Conservation (phyloP, 768 basidiomycete species). For the Suillus subluteus region DNA sequence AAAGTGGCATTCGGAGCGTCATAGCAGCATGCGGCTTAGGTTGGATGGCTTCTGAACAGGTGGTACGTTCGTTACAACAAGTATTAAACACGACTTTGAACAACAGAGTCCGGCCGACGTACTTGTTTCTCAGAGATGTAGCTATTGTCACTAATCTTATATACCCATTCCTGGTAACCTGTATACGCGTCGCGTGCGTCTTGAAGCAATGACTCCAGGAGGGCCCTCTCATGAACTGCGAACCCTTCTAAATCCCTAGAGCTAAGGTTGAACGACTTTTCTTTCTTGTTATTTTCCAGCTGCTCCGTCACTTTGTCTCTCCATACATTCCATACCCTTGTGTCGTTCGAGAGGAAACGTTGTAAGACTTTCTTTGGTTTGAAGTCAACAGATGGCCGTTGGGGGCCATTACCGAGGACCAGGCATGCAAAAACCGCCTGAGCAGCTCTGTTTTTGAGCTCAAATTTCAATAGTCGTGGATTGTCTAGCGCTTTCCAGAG, state of each 20-base stretch:
- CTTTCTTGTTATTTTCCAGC: conserved; percentile 18
- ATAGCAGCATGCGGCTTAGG: background rate
- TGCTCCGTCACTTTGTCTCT: conserved; percentile 27
- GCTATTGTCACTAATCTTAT: background rate
- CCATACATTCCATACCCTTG: conserved; percentile 31
- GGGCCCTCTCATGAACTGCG: background rate
- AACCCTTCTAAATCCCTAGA: background rate
- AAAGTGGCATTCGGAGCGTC: too few relatives aligned
- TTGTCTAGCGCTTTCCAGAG: conserved; percentile 20
- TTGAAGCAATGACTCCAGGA: background rate
- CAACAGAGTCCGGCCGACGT: background rate
- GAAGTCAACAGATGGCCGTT: conserved; percentile 9
- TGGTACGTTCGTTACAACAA: background rate
- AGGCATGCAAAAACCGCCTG: conserved; percentile 30
- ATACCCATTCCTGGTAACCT: background rate
- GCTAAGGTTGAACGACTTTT: background rate
- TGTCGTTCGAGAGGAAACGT: conserved; percentile 31
- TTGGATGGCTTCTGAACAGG: background rate
- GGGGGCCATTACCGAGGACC: conserved; percentile 18
- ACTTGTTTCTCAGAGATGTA: background rate
- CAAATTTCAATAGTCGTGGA: conserved; percentile 24
- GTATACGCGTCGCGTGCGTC: background rate
- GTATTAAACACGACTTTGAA: background rate
- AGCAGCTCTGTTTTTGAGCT: conserved; percentile 13
- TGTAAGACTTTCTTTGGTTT: conserved; percentile 13